A percentile compares a stretch with the other conserved stretches of the same genome.
Evolutionary conservation across 2,329 filamentous ascomycete species (phyloP).

Genomic region (Fusarium nelsonii): DNA sequence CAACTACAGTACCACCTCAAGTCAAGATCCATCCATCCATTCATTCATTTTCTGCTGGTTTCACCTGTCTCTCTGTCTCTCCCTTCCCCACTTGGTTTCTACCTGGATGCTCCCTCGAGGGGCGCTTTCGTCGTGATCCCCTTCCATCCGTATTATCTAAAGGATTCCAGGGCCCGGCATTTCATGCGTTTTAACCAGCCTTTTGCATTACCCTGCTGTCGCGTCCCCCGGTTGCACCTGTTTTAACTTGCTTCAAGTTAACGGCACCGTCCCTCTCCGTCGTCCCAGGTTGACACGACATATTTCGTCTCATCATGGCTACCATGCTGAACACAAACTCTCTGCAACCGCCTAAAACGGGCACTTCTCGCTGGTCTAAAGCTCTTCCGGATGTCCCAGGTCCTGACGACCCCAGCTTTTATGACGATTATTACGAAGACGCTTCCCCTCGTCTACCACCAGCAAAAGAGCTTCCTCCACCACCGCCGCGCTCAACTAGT

Average conservation of each 20-base stretch:
- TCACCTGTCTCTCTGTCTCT: constrained; percentile 29
- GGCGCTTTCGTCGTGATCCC: constrained; percentile 30
- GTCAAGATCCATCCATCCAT: neutral
- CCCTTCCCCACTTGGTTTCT: constrained; percentile 34
- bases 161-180: constrained; percentile 43
- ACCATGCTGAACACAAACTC: constrained; percentile 43
- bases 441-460: constrained; percentile 36
- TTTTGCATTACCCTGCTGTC: constrained; percentile 33
- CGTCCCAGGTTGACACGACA: constrained; percentile 31
- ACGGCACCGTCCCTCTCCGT: constrained; percentile 26
- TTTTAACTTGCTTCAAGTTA: constrained; percentile 44
- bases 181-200: constrained; percentile 32
- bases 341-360: constrained; percentile 52
- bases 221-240: constrained; percentile 45
- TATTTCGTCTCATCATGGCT: constrained; percentile 38
- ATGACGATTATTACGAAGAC: constrained; percentile 40
- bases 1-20: constrained; percentile 8
- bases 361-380: constrained; percentile 70
- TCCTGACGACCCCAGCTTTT: constrained; percentile 40
- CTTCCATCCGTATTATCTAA: constrained; percentile 29
- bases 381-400: constrained; percentile 65
- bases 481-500: constrained; percentile 45
- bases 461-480: constrained; percentile 43
- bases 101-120: constrained; percentile 39
- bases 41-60: constrained; percentile 32